Base-by-base conservation (phyloP, 2,329 filamentous ascomycete genomes). In the Atkinsonella texensis region DNA sequence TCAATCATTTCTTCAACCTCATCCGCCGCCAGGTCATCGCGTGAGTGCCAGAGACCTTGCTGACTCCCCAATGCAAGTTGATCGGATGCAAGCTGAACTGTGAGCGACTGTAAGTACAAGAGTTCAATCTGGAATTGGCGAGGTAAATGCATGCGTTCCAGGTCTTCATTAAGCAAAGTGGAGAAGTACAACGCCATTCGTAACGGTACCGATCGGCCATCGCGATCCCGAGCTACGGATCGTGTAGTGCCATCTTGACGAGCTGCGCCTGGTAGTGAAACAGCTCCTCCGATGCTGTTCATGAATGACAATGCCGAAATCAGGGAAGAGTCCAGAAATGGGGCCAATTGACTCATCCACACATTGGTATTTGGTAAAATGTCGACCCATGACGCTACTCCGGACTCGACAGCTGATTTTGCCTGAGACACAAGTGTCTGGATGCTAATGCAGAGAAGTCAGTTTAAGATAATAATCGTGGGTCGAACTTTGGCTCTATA, bases 111-210 rank as follows among this genome's bases (percentile, higher is more conserved):
- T 1, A 76, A 66, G 54, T 75, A 74, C 1, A 83, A 49, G 1
- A 81, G 59, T 51, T 82, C 75, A 9, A 74, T 64, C 49, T 74
- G 72, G 18, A 70, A 67, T 2, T 68, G 61, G 2, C 61, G 59
- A 0, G 75, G 69, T 0, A 79, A 55, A 0, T 64, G 58, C 0
- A 68, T 57, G 1, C 75, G 51, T 2, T 70, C 58, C 10, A 75
- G 57, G 0, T 69, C 67, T 3, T 66, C 63, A 1, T 65, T 60
- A 0, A 89, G 62, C 0, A 93, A 63, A 47, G 75, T 75, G 6
- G 74, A 72, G 0, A 81, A 77, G 63, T 89, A 95, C 47, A 84
- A 73, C 1, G 84, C 81, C 70, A 94, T 86, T 51, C 91, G 77
- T 13, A 87, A 79, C 1, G 88, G 81, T 50, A 86, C 73, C 2